Conservation (phyloP, 441 rosid genomes). For the Codiaeum variegatum region DNA sequence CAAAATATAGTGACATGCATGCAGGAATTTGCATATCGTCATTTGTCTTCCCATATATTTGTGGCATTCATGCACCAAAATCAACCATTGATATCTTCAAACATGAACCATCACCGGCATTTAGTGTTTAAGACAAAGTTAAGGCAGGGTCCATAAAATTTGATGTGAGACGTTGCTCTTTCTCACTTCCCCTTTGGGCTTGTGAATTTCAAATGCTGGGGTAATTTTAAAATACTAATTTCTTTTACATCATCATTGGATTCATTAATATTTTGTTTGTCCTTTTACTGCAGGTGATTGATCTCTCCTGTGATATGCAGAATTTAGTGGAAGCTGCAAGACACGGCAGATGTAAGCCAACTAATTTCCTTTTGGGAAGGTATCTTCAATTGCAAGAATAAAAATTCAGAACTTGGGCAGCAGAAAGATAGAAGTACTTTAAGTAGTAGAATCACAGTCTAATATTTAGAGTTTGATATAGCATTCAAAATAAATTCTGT, state of each 20-base stretch:
- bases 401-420: not conserved
- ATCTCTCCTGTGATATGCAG: slow-evolving; percentile 7
- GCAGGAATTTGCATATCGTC: not conserved
- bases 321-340: not conserved
- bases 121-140: not conserved
- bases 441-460: not conserved
- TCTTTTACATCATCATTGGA: not conserved
- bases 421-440: not conserved
- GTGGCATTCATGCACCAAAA: not conserved
- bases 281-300: slow-evolving; percentile 1
- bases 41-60: not conserved
- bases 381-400: not conserved
- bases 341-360: not conserved
- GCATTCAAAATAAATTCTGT: not conserved
- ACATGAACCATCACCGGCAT: not conserved
- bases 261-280: not conserved
- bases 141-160: not conserved
- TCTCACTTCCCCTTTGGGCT: not conserved
- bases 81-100: not conserved
- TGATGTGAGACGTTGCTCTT: not conserved
- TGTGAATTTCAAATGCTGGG: not conserved
- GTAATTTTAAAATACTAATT: not conserved
- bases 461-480: slow-evolving; percentile 4
- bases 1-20: not conserved
- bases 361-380: slow-evolving; percentile 1